Evolutionary conservation across 345 rosid genomes (phyloP).

Genomic region (Syzygium grande): DNA sequence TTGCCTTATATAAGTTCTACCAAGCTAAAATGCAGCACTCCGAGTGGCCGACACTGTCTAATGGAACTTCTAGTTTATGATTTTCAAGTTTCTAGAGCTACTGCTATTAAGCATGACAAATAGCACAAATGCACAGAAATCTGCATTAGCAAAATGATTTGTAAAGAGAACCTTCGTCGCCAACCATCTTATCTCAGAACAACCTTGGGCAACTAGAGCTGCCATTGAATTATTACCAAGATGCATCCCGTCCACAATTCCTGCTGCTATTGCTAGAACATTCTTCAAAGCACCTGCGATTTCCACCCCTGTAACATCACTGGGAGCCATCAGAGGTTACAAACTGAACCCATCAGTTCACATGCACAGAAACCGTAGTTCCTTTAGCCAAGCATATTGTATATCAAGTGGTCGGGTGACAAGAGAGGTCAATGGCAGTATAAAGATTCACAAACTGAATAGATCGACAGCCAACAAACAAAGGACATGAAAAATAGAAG

Average conservation of each 20-base stretch:
- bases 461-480: background rate
- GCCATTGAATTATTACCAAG: constrained; percentile 98
- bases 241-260: constrained; percentile 89
- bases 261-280: constrained; percentile 93
- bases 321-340: constrained; percentile 75
- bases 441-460: background rate
- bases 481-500: background rate
- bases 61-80: background rate
- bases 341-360: constrained; percentile 31
- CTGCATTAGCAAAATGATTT: background rate
- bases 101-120: background rate
- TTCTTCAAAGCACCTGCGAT: constrained; percentile 94
- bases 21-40: background rate
- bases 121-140: background rate
- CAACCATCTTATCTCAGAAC: constrained; percentile 91
- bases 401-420: background rate
- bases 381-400: background rate
- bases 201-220: constrained; percentile 93
- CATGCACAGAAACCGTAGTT: background rate
- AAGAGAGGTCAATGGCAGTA: background rate
- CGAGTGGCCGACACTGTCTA: background rate
- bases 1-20: background rate
- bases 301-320: constrained; percentile 97
- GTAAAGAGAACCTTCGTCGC: constrained; percentile 57
- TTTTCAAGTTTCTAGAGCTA: background rate